These are phyloP conservation scores for Trichosanthes cucumerina DNA, from an alignment of 306 rosid species.

Conservation along the genomic window DNA sequence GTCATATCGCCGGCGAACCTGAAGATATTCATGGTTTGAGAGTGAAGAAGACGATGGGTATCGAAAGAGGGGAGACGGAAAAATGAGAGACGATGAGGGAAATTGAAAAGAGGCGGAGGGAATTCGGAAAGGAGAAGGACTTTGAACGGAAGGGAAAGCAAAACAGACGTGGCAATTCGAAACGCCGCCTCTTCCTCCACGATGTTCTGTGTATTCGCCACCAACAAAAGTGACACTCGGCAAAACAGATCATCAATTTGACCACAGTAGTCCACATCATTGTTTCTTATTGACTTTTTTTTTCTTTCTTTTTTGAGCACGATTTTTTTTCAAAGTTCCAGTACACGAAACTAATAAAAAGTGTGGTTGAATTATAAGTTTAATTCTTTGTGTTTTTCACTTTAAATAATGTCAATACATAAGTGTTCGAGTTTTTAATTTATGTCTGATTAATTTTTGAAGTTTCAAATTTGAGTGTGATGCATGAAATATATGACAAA, in stretches of 20 bases:
- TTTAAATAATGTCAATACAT: too few relatives aligned
- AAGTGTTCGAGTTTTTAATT: too few relatives aligned
- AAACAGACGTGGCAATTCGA: conserved; percentile 28
- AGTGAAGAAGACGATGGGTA: not conserved
- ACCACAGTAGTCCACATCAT: not conserved
- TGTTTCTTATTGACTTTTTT: not conserved
- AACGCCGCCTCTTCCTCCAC: conserved; percentile 15
- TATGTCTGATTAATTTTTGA: too few relatives aligned
- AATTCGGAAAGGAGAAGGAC: not conserved
- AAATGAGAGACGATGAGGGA: not conserved
- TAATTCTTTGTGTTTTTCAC: too few relatives aligned
- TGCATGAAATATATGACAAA: too few relatives aligned
- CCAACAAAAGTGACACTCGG: not conserved
- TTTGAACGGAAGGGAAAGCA: not conserved
- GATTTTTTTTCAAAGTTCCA: too few relatives aligned
- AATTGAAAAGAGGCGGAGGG: conserved; percentile 1
- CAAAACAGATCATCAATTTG: not conserved
- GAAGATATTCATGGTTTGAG: conserved; percentile 67
- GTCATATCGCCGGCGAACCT: conserved; percentile 95
- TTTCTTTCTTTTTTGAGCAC: too few relatives aligned
- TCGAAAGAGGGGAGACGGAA: not conserved
- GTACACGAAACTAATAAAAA: too few relatives aligned
- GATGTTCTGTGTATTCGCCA: conserved; percentile 1
- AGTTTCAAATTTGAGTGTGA: too few relatives aligned
- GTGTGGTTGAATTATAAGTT: too few relatives aligned